phyloP scores from a whole-genome alignment of 139 green algal species.

The Helicosporidium sp. region DNA sequence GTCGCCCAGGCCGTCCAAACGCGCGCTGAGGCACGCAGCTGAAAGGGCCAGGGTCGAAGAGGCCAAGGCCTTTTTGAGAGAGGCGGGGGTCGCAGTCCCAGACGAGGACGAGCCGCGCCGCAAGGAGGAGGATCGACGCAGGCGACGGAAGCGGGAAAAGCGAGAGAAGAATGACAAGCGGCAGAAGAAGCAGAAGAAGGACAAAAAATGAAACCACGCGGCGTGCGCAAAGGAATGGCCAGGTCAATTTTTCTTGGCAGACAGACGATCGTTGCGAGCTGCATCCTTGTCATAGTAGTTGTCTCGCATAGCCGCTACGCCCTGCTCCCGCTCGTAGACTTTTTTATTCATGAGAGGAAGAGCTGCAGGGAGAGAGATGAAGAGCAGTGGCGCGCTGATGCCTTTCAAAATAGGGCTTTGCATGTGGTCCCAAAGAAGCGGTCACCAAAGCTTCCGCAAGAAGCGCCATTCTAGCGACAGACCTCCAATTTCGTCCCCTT shows the following conservation, averaged over 20 bases:
- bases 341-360: conserved; percentile 17
- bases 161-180: conserved; percentile 2
- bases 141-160: not conserved
- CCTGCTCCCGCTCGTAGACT: conserved; percentile 16
- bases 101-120: not conserved
- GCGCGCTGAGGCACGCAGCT: too few species aligned
- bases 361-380: not conserved
- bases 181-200: conserved; percentile 13
- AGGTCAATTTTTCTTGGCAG: too few species aligned
- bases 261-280: conserved; percentile 7
- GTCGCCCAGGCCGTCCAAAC: too few species aligned
- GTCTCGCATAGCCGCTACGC: conserved; percentile 11
- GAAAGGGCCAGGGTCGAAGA: not conserved
- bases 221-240: not conserved
- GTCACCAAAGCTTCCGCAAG: too few species aligned
- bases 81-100: not conserved
- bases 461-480: not conserved
- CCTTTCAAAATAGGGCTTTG: not conserved
- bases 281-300: conserved; percentile 7
- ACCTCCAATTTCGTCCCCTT: not conserved
- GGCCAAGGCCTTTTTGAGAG: not conserved
- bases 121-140: not conserved
- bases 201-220: not conserved
- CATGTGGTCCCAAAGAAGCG: not conserved
- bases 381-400: not conserved